phyloP scores from a whole-genome alignment of 2,329 filamentous ascomycete genomes.

The Penicillium occitanis region DNA sequence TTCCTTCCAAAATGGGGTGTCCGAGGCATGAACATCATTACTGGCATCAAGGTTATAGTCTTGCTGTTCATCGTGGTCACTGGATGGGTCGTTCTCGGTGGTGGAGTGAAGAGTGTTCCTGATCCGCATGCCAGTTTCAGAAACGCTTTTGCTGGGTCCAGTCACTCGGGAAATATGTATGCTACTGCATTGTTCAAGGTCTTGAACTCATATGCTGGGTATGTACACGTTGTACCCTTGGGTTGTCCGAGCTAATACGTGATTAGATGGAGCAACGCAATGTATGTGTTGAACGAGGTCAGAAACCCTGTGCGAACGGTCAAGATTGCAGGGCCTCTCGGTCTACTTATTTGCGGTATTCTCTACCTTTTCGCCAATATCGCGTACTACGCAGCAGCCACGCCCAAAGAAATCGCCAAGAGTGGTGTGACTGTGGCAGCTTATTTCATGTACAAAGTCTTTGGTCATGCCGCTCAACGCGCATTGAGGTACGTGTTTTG shows the following conservation, averaged over 20 bases:
- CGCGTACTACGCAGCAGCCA: slow-evolving; percentile 56
- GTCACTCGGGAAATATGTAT: slow-evolving; percentile 43
- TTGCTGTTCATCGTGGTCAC: slow-evolving; percentile 35
- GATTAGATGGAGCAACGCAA: slow-evolving; percentile 16
- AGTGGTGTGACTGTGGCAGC: slow-evolving; percentile 54
- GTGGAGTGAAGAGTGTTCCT: slow-evolving; percentile 17
- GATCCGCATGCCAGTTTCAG: slow-evolving; percentile 21
- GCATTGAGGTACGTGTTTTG: slow-evolving; percentile 47
- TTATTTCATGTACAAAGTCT: slow-evolving; percentile 48
- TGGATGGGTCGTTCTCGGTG: slow-evolving; percentile 35
- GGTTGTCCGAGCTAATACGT: slow-evolving; percentile 22
- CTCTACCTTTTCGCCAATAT: slow-evolving; percentile 57
- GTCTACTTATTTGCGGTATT: slow-evolving; percentile 51
- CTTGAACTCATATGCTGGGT: slow-evolving; percentile 57
- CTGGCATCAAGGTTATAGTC: slow-evolving; percentile 48
- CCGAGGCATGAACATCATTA: slow-evolving; percentile 47
- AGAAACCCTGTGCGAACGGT: slow-evolving; percentile 56
- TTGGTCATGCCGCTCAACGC: slow-evolving; percentile 41
- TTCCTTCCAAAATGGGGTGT: slow-evolving; percentile 42
- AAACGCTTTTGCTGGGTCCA: slow-evolving; percentile 21
- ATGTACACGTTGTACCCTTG: slow-evolving; percentile 24
- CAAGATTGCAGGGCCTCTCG: slow-evolving; percentile 53
- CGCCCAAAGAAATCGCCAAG: slow-evolving; percentile 51
- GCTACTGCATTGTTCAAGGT: slow-evolving; percentile 57
- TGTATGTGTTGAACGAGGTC: slow-evolving; percentile 52